These are phyloP conservation scores for Lenwebbia sp. DNA, from an alignment of 345 rosid genomes.

Conservation along the genomic window DNA sequence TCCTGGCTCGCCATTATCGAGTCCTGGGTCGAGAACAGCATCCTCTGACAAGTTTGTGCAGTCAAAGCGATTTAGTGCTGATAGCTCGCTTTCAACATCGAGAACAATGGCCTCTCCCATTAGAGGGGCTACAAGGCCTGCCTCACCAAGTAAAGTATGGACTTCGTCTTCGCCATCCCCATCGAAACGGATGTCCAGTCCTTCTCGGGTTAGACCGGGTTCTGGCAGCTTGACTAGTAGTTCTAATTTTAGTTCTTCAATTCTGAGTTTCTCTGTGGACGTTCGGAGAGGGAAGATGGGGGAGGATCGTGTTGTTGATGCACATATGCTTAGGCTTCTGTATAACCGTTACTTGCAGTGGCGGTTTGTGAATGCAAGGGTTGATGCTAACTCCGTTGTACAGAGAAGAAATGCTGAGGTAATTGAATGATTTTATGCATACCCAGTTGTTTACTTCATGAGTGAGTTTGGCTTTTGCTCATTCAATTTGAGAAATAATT, in stretches of 20 bases:
- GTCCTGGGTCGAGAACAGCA: slow-evolving; percentile 43
- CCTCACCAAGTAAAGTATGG: slow-evolving; percentile 87
- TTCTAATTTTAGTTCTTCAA: slow-evolving; percentile 46
- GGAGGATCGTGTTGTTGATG: slow-evolving; percentile 63
- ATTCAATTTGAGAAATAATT: not conserved
- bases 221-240: slow-evolving; percentile 14
- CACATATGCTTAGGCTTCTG: slow-evolving; percentile 80
- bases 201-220: slow-evolving; percentile 46
- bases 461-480: not conserved
- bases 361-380: slow-evolving; percentile 83
- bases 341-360: slow-evolving; percentile 70
- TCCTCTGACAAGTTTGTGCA: slow-evolving; percentile 41
- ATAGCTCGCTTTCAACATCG: slow-evolving; percentile 42
- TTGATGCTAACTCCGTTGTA: slow-evolving; percentile 47
- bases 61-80: slow-evolving; percentile 54
- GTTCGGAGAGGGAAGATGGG: slow-evolving; percentile 76
- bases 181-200: slow-evolving; percentile 56
- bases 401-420: slow-evolving; percentile 76
- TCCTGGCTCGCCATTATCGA: slow-evolving; percentile 63
- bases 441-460: not conserved
- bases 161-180: slow-evolving; percentile 37
- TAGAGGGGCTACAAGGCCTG: slow-evolving; percentile 54
- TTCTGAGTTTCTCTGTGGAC: slow-evolving; percentile 79
- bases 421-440: slow-evolving; percentile 2
- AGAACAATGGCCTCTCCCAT: slow-evolving; percentile 54